Base-by-base conservation (phyloP, 1,139 yeast species). In the Entelexis paramagnoliae region DNA sequence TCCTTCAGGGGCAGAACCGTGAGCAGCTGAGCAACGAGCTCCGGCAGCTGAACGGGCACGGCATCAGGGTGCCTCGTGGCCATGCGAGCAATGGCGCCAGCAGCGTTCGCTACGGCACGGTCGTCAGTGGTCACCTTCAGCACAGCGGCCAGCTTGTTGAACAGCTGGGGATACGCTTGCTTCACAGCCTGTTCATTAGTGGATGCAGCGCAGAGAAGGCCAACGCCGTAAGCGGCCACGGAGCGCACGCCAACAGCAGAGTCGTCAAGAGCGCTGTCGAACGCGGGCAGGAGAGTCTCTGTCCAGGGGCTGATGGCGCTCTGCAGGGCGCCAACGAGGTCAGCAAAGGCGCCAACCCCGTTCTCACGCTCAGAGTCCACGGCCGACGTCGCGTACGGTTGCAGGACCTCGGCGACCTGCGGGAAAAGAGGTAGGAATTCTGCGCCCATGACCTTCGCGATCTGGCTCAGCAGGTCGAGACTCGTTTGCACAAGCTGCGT, bases 41-140 rank as follows among this genome's bases (percentile, higher is more conserved):
- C 94, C 57, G 77, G 79, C 62, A 88, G 71, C 13, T 56, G 54
- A 19, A 45, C 47, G 56, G 97, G 97, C 59, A 91, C 81, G 45
- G 82, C 77, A 51, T 72, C 72, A 63, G 79, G 80, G 66, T 84
- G 78, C 66, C 83, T 82, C 67, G 85, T 72, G 20, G 86, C 77
- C 86, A 91, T 77, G 71, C 98, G 81, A 33, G 95, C 88, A 56
- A 89, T 95, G 76, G 98, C 91, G 46, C 99, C 99, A 68, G 94
- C 84, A 8, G 96, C 95, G 68, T 91, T 91, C 57, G 97, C 95
- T 61, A 80, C 79, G 14, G 95, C 80, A 70, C 96, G 78, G 68
- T 83, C 81, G 59, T 86, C 78, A 56, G 80, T 84, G 59, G 82
- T 93, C 61, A 73, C 74, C 76, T 54, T 72, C 51, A 73, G 72